Evolutionary conservation across 2,329 filamentous ascomycete species (phyloP).

Genomic region (Zymoseptoria brevis): DNA sequence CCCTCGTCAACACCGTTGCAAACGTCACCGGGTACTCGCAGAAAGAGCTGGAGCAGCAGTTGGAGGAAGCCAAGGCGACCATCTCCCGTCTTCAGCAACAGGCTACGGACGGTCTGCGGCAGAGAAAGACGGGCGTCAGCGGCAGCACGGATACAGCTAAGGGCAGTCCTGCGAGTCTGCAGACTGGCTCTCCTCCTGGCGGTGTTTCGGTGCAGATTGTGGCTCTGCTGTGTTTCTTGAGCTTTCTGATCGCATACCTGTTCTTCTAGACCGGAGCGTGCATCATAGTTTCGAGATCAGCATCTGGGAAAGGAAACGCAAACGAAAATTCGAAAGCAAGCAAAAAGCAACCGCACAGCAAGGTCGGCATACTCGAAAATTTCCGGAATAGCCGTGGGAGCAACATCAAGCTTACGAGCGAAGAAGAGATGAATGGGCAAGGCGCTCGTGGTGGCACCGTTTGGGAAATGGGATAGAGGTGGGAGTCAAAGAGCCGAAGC

Average conservation of each 20-base stretch:
- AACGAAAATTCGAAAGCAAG: background rate
- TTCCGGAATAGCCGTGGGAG: too few relatives aligned
- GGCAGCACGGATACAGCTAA: conserved; percentile 13
- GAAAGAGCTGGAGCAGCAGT: conserved; percentile 63
- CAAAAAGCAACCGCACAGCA: background rate
- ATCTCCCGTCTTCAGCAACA: conserved; percentile 61
- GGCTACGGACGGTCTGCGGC: conserved; percentile 61
- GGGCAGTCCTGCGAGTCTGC: conserved; percentile 13
- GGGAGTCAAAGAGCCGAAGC: background rate
- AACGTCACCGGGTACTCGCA: conserved; percentile 42
- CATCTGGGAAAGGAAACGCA: background rate
- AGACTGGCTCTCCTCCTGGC: conserved; percentile 35
- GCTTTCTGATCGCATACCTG: conserved; percentile 90
- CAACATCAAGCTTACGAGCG: too few relatives aligned
- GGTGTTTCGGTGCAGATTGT: conserved; percentile 84
- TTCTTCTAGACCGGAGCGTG: conserved; percentile 62
- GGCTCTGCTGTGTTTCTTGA: conserved; percentile 74
- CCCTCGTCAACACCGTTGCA: conserved; percentile 37
- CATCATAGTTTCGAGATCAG: background rate
- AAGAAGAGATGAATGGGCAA: background rate
- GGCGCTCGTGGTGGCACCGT: background rate
- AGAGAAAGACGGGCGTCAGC: conserved; percentile 54
- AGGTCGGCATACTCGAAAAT: background rate
- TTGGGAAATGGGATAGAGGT: background rate
- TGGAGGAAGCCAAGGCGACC: conserved; percentile 65